These are phyloP conservation scores for Vigna nakashimae DNA, from an alignment of 306 rosid species.

Conservation along the genomic window DNA sequence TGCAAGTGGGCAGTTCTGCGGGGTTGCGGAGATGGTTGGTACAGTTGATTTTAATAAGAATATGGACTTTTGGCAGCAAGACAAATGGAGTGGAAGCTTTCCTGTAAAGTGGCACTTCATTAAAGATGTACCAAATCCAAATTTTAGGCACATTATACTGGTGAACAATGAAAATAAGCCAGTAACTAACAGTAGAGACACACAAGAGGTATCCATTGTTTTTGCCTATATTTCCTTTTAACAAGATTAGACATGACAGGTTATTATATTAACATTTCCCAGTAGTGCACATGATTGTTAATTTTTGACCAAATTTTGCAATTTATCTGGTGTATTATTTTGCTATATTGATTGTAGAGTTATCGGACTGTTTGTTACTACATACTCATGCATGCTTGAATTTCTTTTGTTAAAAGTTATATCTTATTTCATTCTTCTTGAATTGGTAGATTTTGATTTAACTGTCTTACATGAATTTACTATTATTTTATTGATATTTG, in stretches of 20 bases:
- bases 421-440: background rate
- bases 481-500: background rate
- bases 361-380: no score
- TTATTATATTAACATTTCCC: slow-evolving; percentile 3
- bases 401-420: background rate
- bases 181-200: slow-evolving; percentile 96
- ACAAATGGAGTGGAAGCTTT: slow-evolving; percentile 97
- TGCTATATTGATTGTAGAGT: background rate
- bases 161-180: slow-evolving; percentile 97
- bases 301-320: background rate
- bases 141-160: slow-evolving; percentile 84
- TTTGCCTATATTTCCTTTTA: slow-evolving; percentile 10
- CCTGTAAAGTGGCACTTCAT: slow-evolving; percentile 93
- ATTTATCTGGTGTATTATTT: slow-evolving; percentile 3
- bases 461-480: background rate
- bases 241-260: background rate
- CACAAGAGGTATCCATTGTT: slow-evolving; percentile 76
- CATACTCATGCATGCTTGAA: no score
- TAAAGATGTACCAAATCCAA: slow-evolving; percentile 83
- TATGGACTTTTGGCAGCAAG: slow-evolving; percentile 99
- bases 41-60: slow-evolving; percentile 80
- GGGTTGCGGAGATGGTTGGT: slow-evolving; percentile 89
- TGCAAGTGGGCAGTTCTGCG: slow-evolving; percentile 96
- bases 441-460: background rate
- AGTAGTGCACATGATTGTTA: background rate